phyloP scores from a whole-genome alignment of 2,329 filamentous ascomycete genomes.

The Pseudopyricularia cyperi region DNA sequence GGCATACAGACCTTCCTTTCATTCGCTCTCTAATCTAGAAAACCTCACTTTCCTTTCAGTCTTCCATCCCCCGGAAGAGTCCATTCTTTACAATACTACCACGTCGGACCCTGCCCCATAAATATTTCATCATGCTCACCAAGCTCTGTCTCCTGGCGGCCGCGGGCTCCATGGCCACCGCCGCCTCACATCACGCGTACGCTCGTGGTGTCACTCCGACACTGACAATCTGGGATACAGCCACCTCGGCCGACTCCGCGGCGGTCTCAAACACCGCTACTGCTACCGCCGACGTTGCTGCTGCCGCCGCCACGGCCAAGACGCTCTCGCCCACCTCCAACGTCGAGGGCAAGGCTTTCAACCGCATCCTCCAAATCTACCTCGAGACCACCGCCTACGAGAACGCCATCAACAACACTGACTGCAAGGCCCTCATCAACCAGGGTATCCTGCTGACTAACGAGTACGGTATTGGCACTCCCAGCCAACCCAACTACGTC shows the following conservation, averaged over 20 bases:
- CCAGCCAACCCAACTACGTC: conserved; percentile 66
- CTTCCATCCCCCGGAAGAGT: neutral
- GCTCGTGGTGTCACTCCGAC: neutral
- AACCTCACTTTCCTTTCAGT: neutral
- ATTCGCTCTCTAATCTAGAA: neutral
- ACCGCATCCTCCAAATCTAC: conserved; percentile 62
- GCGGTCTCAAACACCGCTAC: conserved; percentile 34
- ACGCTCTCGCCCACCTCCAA: conserved; percentile 47
- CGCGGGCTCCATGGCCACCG: neutral
- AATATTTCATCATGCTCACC: neutral
- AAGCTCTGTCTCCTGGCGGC: neutral
- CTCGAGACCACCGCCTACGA: conserved; percentile 65
- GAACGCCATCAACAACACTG: conserved; percentile 49
- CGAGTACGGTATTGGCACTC: conserved; percentile 54
- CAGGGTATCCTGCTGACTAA: conserved; percentile 50
- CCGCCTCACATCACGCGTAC: neutral
- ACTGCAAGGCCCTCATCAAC: conserved; percentile 39
- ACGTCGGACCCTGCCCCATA: neutral
- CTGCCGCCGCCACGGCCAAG: conserved; percentile 45
- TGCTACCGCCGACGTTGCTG: conserved; percentile 32
- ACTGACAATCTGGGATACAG: too few species aligned
- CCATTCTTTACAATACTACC: neutral
- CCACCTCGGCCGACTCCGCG: neutral
- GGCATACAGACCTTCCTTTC: neutral
- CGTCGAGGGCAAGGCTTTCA: conserved; percentile 59